Conservation (phyloP, 768 basidiomycete species). For the Mycena maculata region DNA sequence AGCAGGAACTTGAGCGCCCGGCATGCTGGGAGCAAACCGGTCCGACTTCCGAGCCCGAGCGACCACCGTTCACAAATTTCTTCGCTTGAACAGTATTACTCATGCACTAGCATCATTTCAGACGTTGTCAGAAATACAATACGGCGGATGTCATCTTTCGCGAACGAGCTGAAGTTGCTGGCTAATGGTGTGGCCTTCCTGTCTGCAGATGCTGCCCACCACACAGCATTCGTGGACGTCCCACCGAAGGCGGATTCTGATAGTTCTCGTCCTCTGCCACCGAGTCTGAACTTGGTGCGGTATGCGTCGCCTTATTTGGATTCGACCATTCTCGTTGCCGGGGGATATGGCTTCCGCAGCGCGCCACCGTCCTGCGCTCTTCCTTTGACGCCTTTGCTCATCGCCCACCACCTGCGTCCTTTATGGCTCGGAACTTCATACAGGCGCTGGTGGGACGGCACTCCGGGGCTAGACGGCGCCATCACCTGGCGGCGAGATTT, state of each 20-base stretch:
- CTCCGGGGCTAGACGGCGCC: conserved; percentile 53
- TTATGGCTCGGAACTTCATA: conserved; percentile 82
- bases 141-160: conserved; percentile 83
- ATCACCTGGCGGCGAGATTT: too few relatives aligned
- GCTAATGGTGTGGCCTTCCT: conserved; percentile 81
- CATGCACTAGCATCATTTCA: conserved; percentile 64
- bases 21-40: too few relatives aligned
- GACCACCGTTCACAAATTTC: too few relatives aligned
- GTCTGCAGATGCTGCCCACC: conserved; percentile 57
- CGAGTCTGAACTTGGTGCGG: conserved; percentile 80
- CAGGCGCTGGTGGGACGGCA: conserved; percentile 85
- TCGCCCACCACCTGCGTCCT: conserved; percentile 58
- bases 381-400: conserved; percentile 47
- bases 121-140: conserved; percentile 75
- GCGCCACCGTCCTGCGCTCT: conserved; percentile 47
- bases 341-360: not conserved
- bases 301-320: conserved; percentile 81
- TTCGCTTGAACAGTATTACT: too few relatives aligned
- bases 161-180: conserved; percentile 76
- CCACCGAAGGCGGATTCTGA: conserved; percentile 42
- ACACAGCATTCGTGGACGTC: conserved; percentile 48
- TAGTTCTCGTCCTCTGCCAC: conserved; percentile 77
- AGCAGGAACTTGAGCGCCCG: too few relatives aligned
- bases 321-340: conserved; percentile 35
- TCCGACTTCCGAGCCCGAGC: too few relatives aligned